Conservation (phyloP, 257 asterid genomes). For the Solanum gracilifrons region DNA sequence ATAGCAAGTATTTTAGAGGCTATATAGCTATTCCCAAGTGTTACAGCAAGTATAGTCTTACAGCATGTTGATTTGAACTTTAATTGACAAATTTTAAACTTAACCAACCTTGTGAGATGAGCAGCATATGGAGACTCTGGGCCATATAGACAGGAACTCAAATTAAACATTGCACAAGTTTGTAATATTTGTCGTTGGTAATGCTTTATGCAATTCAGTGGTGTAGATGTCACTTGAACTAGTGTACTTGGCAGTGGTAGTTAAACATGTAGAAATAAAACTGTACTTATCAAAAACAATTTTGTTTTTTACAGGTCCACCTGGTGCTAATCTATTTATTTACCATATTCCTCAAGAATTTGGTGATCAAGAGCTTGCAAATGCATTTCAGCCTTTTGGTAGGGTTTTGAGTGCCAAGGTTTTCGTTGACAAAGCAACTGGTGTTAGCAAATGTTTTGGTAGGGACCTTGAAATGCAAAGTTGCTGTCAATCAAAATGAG, state of each 20-base stretch:
- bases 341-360: constrained; percentile 95
- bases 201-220: neutral
- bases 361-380: constrained; percentile 83
- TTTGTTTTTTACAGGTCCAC: constrained; percentile 60
- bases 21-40: neutral
- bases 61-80: neutral
- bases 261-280: neutral
- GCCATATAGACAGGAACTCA: neutral
- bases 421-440: constrained; percentile 77
- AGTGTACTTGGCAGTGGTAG: neutral
- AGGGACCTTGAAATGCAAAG: constrained; percentile 6
- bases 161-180: neutral
- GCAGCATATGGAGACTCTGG: neutral
- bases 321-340: constrained; percentile 87
- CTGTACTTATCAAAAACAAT: neutral
- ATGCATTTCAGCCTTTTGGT: constrained; percentile 69
- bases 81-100: neutral
- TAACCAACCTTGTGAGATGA: neutral
- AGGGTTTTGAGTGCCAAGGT: constrained; percentile 91
- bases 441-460: constrained; percentile 96
- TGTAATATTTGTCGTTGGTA: neutral
- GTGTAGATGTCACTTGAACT: neutral
- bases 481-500: neutral
- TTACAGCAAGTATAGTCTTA: neutral
- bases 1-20: neutral